phyloP scores from a whole-genome alignment of 2,329 filamentous ascomycete species.

The Trichoderma arundinaceum region DNA sequence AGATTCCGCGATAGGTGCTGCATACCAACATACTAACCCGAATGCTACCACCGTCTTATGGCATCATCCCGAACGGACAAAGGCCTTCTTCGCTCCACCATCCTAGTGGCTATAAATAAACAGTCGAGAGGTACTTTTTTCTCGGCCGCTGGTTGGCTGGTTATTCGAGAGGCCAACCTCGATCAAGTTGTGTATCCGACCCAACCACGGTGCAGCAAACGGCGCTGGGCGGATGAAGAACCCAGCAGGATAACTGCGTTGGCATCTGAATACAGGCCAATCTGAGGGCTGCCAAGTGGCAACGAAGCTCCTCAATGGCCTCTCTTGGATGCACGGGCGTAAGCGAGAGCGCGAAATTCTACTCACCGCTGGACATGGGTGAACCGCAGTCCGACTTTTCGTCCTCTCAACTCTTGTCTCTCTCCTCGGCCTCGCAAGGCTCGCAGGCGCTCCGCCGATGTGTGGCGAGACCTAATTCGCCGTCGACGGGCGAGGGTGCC shows the following conservation, averaged over 20 bases:
- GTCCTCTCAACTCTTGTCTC: neutral
- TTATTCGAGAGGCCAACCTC: conserved; percentile 5
- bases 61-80: conserved; percentile 12
- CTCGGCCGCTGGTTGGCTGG: conserved; percentile 5
- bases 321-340: neutral
- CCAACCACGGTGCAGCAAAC: neutral
- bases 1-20: neutral
- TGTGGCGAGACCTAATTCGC: conserved; percentile 31
- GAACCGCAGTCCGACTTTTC: conserved; percentile 9
- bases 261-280: conserved; percentile 13
- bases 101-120: conserved; percentile 24
- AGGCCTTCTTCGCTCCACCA: neutral
- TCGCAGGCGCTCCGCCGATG: conserved; percentile 24
- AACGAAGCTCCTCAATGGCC: conserved; percentile 7
- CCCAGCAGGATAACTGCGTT: neutral
- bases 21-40: neutral
- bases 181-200: conserved; percentile 2
- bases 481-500: conserved; percentile 7
- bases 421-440: conserved; percentile 14
- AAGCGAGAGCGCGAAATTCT: conserved; percentile 8
- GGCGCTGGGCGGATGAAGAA: neutral
- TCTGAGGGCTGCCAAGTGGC: conserved; percentile 11
- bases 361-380: conserved; percentile 23
- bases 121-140: neutral
- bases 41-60: conserved; percentile 4